phyloP scores from a whole-genome alignment of 345 rosid genomes.

The Bruguiera gymnorhiza region DNA sequence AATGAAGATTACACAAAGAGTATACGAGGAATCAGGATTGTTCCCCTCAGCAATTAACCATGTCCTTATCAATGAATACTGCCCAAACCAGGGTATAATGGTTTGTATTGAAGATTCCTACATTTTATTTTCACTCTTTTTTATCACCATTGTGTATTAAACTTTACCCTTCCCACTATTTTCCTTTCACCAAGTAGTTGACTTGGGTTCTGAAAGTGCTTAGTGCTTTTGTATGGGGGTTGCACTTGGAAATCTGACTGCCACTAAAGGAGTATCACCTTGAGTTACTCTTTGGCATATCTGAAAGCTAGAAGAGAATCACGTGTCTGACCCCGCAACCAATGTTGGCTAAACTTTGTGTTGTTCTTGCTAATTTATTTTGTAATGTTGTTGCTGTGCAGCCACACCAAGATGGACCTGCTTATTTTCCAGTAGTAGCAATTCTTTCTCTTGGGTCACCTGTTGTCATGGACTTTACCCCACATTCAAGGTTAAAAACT shows the following conservation, averaged over 20 bases:
- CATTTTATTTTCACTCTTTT: neutral
- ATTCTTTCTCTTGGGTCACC: conserved; percentile 82
- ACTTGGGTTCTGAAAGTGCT: neutral
- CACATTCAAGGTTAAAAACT: conserved; percentile 56
- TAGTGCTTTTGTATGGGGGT: neutral
- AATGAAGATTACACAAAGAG: conserved; percentile 52
- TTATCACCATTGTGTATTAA: neutral
- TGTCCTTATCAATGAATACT: conserved; percentile 88
- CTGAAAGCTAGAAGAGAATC: neutral
- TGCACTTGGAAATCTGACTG: neutral
- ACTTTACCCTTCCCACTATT: neutral
- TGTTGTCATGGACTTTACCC: conserved; percentile 78
- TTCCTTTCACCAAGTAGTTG: neutral
- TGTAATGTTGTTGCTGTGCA: conserved; percentile 24
- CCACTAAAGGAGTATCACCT: neutral
- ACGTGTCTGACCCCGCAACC: neutral
- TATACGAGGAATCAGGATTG: conserved; percentile 57
- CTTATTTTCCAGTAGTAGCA: conserved; percentile 87
- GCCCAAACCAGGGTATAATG: conserved; percentile 85
- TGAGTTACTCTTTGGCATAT: neutral
- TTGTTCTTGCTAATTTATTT: conserved; percentile 17
- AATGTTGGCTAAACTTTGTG: neutral
- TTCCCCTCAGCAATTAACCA: conserved; percentile 78
- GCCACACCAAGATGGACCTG: conserved; percentile 97
- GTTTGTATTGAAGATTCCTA: conserved; percentile 31